Base-by-base conservation (phyloP, 495 filamentous ascomycete genomes). In the Hypoxylon intermedium region DNA sequence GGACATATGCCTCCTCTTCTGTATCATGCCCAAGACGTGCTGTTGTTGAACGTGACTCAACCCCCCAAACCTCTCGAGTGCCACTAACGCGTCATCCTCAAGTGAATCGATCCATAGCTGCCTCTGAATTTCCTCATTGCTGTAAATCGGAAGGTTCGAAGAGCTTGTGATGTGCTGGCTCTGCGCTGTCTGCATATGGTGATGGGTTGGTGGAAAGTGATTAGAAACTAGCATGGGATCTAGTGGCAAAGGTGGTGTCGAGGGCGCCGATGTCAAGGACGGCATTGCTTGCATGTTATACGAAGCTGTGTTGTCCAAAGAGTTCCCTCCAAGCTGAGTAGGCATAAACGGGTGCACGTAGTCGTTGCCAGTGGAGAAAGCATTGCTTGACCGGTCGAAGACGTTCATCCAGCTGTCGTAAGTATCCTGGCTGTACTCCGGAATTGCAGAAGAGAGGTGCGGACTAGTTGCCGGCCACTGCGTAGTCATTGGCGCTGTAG, bases 31-130 rank as follows among this genome's bases (percentile, higher is more conserved):
- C 15, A 69, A 26, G 9, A 62, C 47, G 3, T 71, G 55, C 44
- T 65, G 59, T 21, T 69, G 68, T 26, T 71, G 68, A 12, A 46
- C 50, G 24, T 67, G 57, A 20, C 40, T 68, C 26, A 64, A 52
- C 15, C 42, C 58, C 12, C 59, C 58, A 40, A 71, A 63, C 9
- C 53, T 63, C 13, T 71, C 55, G 5, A 71, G 53, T 6, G 66
- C 68, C 15, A 41, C 42, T 16, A 67, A 19, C 44, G 59, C 53
- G 36, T 67, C 58, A 3, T 63, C 40, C 31, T 69, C 65, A 9
- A 64, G 64, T 2, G 55, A 60, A 7, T 51, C 56, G 11, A 65
- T 56, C 62, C 62, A 65, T 37, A 55, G 24, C 41, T 52, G 55
- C 24, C 51, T 51, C 19, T 60, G 56, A 13, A 50, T 13, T 33